These are phyloP conservation scores for Beauveria asiatica DNA, from an alignment of 2,329 filamentous ascomycete genomes.

Conservation along the genomic window DNA sequence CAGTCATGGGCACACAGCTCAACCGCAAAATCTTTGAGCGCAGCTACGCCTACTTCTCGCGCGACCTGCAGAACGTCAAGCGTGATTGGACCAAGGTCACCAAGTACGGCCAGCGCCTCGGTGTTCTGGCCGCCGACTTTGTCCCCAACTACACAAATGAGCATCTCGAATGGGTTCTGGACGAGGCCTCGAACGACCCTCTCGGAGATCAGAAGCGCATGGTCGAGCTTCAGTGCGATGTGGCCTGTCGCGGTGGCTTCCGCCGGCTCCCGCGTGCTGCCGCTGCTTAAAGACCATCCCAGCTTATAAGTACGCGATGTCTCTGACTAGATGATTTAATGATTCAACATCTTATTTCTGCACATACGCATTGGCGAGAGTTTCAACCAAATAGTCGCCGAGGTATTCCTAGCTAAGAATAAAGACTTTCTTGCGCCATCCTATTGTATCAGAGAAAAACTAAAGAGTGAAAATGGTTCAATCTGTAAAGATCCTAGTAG, in stretches of 20 bases:
- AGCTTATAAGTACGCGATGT: not conserved
- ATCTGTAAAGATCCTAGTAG: no score
- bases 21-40: constrained; percentile 76
- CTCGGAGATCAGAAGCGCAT: constrained; percentile 68
- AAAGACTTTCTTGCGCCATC: no score
- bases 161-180: constrained; percentile 58
- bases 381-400: not conserved
- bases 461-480: no score
- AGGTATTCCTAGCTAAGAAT: no score
- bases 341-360: constrained; percentile 1
- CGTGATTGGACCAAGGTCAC: constrained; percentile 75
- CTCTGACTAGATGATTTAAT: not conserved
- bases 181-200: constrained; percentile 57
- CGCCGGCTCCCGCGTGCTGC: constrained; percentile 31
- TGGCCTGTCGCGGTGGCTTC: constrained; percentile 59
- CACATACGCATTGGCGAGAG: not conserved
- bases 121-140: constrained; percentile 55
- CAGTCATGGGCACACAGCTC: constrained; percentile 56
- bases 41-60: constrained; percentile 67
- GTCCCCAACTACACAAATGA: constrained; percentile 67
- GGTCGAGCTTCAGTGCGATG: constrained; percentile 57
- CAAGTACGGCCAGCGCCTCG: constrained; percentile 64
- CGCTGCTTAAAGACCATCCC: not conserved
- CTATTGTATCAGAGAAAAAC: no score
- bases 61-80: constrained; percentile 63